These are phyloP conservation scores for Tolypocladium tundrense DNA, from an alignment of 2,329 filamentous ascomycete species.

Conservation along the genomic window DNA sequence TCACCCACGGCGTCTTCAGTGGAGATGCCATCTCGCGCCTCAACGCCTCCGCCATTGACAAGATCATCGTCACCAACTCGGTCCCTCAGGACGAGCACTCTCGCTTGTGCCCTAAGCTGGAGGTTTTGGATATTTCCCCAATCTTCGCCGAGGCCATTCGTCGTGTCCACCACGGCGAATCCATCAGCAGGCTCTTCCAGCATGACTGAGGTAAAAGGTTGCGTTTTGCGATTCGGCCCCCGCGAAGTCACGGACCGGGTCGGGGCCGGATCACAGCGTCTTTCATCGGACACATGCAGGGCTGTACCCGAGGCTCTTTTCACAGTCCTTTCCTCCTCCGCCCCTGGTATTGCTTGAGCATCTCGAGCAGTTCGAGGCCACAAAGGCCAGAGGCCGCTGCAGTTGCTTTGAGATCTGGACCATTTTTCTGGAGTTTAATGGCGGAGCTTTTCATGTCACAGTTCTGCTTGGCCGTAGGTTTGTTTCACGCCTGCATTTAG, in stretches of 20 bases:
- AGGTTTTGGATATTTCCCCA: slow-evolving; percentile 79
- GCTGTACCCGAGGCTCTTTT: background rate
- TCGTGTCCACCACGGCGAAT: slow-evolving; percentile 93
- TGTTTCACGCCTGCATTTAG: background rate
- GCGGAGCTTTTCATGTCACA: background rate
- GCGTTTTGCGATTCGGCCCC: background rate
- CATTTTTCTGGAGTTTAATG: background rate
- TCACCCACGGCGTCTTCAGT: slow-evolving; percentile 91
- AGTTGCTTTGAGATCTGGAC: background rate
- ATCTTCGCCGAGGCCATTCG: slow-evolving; percentile 94
- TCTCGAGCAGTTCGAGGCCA: background rate
- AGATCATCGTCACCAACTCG: slow-evolving; percentile 89
- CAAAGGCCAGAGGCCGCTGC: background rate
- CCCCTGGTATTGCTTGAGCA: background rate
- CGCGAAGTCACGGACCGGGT: background rate
- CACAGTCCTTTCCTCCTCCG: background rate
- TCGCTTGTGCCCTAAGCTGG: slow-evolving; percentile 72
- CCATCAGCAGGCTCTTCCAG: slow-evolving; percentile 83
- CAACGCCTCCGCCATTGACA: slow-evolving; percentile 87
- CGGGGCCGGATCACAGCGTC: background rate
- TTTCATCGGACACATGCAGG: background rate
- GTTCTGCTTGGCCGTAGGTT: background rate
- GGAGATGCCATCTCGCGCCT: slow-evolving; percentile 91
- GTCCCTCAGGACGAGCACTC: slow-evolving; percentile 81
- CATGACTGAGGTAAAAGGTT: slow-evolving; percentile 12